These are phyloP conservation scores for Akebia trifoliata DNA, from an alignment of 164 flowering plant genomes.

Conservation along the genomic window DNA sequence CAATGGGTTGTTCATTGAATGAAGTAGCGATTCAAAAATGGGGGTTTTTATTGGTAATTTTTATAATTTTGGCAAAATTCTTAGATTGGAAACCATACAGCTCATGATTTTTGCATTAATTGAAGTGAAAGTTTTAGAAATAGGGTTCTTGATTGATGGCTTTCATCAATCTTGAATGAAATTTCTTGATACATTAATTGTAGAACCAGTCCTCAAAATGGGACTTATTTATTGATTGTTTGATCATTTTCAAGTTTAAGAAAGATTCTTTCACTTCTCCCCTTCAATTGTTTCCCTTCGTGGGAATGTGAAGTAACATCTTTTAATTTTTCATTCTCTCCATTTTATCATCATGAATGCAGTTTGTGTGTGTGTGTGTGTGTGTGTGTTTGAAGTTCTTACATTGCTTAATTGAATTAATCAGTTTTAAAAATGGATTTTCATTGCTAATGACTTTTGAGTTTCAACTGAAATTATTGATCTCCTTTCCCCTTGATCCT, in stretches of 20 bases:
- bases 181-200: constrained; percentile 11
- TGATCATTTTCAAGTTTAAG: constrained; percentile 4
- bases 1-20: not conserved
- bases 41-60: constrained; percentile 19
- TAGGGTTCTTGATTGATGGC: constrained; percentile 12
- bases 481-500: no score
- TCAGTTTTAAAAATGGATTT: not conserved
- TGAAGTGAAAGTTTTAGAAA: constrained; percentile 11
- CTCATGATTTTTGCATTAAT: constrained; percentile 14
- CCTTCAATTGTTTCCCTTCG: not conserved
- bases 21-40: not conserved
- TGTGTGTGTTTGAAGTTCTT: no score
- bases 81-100: constrained; percentile 9
- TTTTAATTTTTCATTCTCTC: not conserved
- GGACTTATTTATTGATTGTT: constrained; percentile 2
- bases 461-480: no score
- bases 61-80: constrained; percentile 15
- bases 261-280: not conserved
- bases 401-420: not conserved
- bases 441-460: no score
- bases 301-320: not conserved
- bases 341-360: not conserved
- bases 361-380: no score
- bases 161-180: constrained; percentile 4
- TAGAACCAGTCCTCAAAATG: constrained; percentile 11